Conservation (phyloP, 78 protist genomes). For the Andalucia godoyi region DNA sequence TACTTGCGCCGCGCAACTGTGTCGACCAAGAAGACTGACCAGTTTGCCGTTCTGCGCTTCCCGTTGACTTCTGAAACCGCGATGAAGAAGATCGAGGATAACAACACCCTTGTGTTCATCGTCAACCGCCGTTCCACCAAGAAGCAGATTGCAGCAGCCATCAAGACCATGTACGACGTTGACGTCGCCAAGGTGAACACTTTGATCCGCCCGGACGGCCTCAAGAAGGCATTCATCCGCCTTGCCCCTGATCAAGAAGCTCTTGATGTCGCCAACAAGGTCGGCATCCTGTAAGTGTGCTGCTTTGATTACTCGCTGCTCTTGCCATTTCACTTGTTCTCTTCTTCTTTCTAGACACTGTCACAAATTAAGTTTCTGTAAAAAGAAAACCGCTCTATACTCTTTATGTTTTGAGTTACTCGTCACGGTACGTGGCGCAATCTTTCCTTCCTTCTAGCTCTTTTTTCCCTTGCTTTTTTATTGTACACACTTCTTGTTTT, state of each 20-base stretch:
- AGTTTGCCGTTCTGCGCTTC: slow-evolving; percentile 65
- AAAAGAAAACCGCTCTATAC: too few relatives aligned
- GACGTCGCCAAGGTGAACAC: slow-evolving; percentile 82
- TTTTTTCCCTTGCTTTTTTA: too few relatives aligned
- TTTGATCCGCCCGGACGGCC: slow-evolving; percentile 86
- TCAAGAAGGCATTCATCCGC: slow-evolving; percentile 95
- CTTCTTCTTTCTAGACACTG: not conserved
- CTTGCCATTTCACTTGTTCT: not conserved
- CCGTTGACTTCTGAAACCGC: slow-evolving; percentile 95
- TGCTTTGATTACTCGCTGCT: not conserved
- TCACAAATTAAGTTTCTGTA: too few relatives aligned
- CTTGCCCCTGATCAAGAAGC: slow-evolving; percentile 70
- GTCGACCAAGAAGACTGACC: slow-evolving; percentile 16
- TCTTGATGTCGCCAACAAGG: slow-evolving; percentile 85
- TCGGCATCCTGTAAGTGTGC: slow-evolving; percentile 57
- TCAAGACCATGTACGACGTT: slow-evolving; percentile 80
- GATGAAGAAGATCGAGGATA: slow-evolving; percentile 91
- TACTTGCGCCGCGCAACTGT: slow-evolving; percentile 13
- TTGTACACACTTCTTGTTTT: too few relatives aligned
- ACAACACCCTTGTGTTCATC: slow-evolving; percentile 95
- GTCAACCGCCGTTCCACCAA: slow-evolving; percentile 84
- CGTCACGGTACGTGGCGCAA: too few relatives aligned
- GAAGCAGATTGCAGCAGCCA: slow-evolving; percentile 80
- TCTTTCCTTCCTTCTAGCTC: too few relatives aligned
- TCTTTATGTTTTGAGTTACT: too few relatives aligned